Evolutionary conservation across 345 rosid species (phyloP).

Genomic region (Abelmoschus esculentus): DNA sequence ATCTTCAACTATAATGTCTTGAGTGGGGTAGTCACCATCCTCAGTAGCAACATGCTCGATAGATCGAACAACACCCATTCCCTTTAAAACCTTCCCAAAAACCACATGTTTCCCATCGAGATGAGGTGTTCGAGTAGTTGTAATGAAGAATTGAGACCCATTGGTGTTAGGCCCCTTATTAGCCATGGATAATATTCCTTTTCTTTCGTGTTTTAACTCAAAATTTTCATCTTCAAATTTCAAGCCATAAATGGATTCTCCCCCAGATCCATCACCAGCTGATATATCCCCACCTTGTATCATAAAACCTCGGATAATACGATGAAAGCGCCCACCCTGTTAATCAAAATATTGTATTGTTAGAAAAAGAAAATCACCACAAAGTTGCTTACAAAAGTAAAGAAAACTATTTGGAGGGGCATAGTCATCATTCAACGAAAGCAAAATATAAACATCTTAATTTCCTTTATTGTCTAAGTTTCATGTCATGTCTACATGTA

Average conservation of each 20-base stretch:
- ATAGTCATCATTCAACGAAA: conserved; percentile 3
- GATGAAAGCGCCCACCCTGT: conserved; percentile 81
- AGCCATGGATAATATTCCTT: conserved; percentile 94
- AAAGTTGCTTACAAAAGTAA: neutral
- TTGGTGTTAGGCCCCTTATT: conserved; percentile 83
- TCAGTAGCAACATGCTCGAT: conserved; percentile 56
- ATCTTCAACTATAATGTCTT: conserved; percentile 51
- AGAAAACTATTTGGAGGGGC: neutral
- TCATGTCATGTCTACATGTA: neutral
- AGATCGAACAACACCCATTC: conserved; percentile 88
- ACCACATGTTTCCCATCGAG: conserved; percentile 91
- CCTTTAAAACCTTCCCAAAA: conserved; percentile 80
- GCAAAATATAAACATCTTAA: neutral
- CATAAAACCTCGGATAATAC: conserved; percentile 77
- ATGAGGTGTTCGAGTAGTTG: conserved; percentile 74
- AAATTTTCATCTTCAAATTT: conserved; percentile 92
- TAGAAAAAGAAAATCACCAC: neutral
- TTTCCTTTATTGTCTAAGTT: neutral
- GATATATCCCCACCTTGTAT: conserved; percentile 93
- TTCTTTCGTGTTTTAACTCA: conserved; percentile 82
- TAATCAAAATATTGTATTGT: conserved; percentile 10
- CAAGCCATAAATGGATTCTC: conserved; percentile 81
- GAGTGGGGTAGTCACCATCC: conserved; percentile 46
- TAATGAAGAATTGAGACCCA: conserved; percentile 91
- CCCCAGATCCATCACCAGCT: conserved; percentile 87